Evolutionary conservation across 768 basidiomycete species (phyloP), one percentile per base, ranked within the genome.

Genomic region (Naematelia aurantialba): DNA sequence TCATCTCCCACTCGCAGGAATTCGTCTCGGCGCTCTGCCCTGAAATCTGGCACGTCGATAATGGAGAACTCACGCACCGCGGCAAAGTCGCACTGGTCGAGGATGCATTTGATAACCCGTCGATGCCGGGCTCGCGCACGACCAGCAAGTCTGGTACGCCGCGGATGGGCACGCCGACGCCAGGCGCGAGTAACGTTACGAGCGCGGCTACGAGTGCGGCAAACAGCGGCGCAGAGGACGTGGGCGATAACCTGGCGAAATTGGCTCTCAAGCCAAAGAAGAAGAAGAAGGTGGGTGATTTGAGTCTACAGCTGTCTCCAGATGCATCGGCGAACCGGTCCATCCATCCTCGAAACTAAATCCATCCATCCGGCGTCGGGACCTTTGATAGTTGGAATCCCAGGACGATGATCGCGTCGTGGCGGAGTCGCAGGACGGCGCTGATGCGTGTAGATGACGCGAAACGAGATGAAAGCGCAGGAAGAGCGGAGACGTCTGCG

Each of bases 1-100:
- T 96, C 80, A 97, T 97, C 75, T 96, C 91, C 29, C 94, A 96
- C 81, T 94, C 94, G 78, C 68, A 67, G 62, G 77, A 72, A 63
- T 74, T 75, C 64, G 73, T 79, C 55, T 62, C 69, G 49, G 75
- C 73, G 27, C 67, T 76, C 27, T 77, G 88, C 71, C 86, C 89
- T 47, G 92, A 97, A 79, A 92, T 93, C 64, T 98, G 94, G 93
- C 83, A 93, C 71, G 85, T 98, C 68, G 90, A 93, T 51, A 85
- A 77, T 51, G 93, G 93, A 11, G 83, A 83, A 26, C 82, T 98
- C 79, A 86, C 86, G 30, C 89, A 89, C 66, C 86, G 91, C 80
- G 93, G 93, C 70, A 97, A 96, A 78, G 80, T 82, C 2, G 85
- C 89, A 13, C 81, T 91, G 46, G 81, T 91, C 45, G 93, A 97